A percentile compares a stretch with the other conserved stretches of the same genome.
Conservation (phyloP, 2,329 filamentous ascomycete species). For the Orbilia ellipsospora region DNA sequence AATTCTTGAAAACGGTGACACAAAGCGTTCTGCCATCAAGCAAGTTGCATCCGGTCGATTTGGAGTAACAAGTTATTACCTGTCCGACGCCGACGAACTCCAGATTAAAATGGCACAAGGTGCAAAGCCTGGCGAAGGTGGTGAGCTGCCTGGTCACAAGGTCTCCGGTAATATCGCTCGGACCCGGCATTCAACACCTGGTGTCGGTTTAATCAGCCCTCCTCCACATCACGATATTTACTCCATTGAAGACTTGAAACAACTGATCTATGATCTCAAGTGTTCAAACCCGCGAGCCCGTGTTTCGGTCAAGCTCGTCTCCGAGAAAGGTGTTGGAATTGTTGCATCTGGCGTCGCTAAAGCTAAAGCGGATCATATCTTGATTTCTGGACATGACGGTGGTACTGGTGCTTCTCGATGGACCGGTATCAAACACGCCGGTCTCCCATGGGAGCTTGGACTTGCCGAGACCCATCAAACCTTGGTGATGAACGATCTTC, state of each 20-base stretch:
- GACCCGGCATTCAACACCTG: slow-evolving; percentile 94
- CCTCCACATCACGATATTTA: slow-evolving; percentile 98
- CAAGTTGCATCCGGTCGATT: slow-evolving; percentile 96
- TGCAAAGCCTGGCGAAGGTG: slow-evolving; percentile 96
- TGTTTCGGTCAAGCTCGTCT: slow-evolving; percentile 96
- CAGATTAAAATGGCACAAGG: slow-evolving; percentile 99
- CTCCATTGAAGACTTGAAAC: slow-evolving; percentile 97
- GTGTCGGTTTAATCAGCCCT: slow-evolving; percentile 94
- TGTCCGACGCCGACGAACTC: slow-evolving; percentile 93
- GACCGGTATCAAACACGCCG: slow-evolving; percentile 99
- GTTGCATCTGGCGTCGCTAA: slow-evolving; percentile 97
- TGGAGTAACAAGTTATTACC: slow-evolving; percentile 92
- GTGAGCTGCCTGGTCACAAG: slow-evolving; percentile 95
- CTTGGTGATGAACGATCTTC: slow-evolving; percentile 91
- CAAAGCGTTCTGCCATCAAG: slow-evolving; percentile 97
- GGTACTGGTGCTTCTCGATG: slow-evolving; percentile 95
- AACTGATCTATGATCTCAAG: slow-evolving; percentile 97
- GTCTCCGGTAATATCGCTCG: slow-evolving; percentile 93
- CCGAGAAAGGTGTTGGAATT: slow-evolving; percentile 96
- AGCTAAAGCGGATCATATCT: slow-evolving; percentile 94
- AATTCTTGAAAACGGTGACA: slow-evolving; percentile 88
- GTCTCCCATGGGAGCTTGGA: slow-evolving; percentile 95
- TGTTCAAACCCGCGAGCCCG: slow-evolving; percentile 92
- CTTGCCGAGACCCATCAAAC: slow-evolving; percentile 98
- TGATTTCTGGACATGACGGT: slow-evolving; percentile 96